Percentiles rank a stretch among this genome's conserved stretches.
Conservation (phyloP, 1,284 basidiomycete species). For the Malassezia cuniculi region DNA sequence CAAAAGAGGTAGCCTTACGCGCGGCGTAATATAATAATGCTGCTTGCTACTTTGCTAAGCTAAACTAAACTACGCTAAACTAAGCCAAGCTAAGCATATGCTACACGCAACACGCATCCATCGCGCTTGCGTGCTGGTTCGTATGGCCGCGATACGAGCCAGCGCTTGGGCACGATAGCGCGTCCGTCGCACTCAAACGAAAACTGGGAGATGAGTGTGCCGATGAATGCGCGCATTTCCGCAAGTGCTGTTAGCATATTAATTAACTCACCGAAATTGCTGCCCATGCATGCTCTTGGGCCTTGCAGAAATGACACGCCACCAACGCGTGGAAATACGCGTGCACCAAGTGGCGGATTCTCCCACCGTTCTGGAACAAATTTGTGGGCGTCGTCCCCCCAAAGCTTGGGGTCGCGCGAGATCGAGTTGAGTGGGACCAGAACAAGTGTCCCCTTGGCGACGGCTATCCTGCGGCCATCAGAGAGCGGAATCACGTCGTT, state of each 20-base stretch:
- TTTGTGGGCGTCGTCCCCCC: constrained; percentile 25
- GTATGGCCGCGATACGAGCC: constrained; percentile 10
- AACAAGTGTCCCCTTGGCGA: constrained; percentile 21
- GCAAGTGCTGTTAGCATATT: constrained; percentile 8
- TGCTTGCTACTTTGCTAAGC: no score
- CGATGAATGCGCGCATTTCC: constrained; percentile 36
- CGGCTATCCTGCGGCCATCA: constrained; percentile 17
- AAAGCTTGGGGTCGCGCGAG: constrained; percentile 13
- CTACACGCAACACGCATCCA: no score
- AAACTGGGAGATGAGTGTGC: constrained; percentile 21
- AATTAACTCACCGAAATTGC: constrained; percentile 19
- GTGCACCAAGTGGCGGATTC: constrained; percentile 14
- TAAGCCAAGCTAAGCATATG: no score
- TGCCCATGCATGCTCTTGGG: constrained; percentile 33
- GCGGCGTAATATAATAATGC: no score
- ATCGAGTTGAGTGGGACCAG: constrained; percentile 25
- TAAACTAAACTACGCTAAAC: no score
- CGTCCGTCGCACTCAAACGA: constrained; percentile 18
- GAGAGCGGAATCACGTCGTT: constrained; percentile 28
- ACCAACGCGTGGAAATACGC: constrained; percentile 18
- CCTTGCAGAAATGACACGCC: constrained; percentile 34
- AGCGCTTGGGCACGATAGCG: constrained; percentile 6
- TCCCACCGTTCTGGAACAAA: constrained; percentile 36
- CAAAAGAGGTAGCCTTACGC: no score
- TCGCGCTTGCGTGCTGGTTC: neutral